phyloP scores from a whole-genome alignment of 164 flowering plant species.

The Nymphaea thermarum region DNA sequence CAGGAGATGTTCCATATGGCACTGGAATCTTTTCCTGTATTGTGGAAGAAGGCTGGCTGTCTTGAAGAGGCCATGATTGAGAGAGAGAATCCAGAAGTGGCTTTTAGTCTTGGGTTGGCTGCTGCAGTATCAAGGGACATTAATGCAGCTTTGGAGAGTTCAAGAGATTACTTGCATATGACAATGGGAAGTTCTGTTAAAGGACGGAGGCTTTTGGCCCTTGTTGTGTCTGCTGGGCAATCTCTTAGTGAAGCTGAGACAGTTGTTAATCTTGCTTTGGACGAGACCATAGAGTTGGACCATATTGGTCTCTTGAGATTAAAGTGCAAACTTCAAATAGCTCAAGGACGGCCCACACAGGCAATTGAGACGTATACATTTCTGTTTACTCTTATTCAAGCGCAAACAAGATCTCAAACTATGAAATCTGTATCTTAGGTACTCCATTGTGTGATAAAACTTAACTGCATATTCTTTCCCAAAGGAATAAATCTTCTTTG shows the following conservation, averaged over 20 bases:
- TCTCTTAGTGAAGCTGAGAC: slow-evolving; percentile 68
- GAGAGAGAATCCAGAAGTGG: slow-evolving; percentile 14
- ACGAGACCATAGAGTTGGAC: slow-evolving; percentile 53
- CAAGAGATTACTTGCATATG: slow-evolving; percentile 33
- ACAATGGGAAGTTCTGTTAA: slow-evolving; percentile 41
- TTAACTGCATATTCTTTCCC: too few relatives aligned
- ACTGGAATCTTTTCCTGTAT: slow-evolving; percentile 62
- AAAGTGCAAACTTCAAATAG: slow-evolving; percentile 70
- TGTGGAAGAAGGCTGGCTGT: slow-evolving; percentile 67
- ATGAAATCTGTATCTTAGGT: slow-evolving; percentile 35
- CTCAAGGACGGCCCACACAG: slow-evolving; percentile 72
- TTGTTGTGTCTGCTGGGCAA: slow-evolving; percentile 65
- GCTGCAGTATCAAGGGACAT: slow-evolving; percentile 5
- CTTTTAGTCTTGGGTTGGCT: not conserved
- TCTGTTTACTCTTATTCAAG: slow-evolving; percentile 59
- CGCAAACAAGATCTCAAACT: slow-evolving; percentile 28
- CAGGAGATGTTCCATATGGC: slow-evolving; percentile 88
- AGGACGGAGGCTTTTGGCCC: slow-evolving; percentile 74
- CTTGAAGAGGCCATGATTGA: slow-evolving; percentile 45
- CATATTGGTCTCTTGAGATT: slow-evolving; percentile 57
- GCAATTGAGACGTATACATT: slow-evolving; percentile 72
- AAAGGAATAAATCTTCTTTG: too few relatives aligned
- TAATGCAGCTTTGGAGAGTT: slow-evolving; percentile 47
- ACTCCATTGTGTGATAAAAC: not conserved
- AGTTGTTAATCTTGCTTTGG: slow-evolving; percentile 69